These are phyloP conservation scores for Balakata baccata DNA, from an alignment of 345 rosid genomes.

Conservation along the genomic window DNA sequence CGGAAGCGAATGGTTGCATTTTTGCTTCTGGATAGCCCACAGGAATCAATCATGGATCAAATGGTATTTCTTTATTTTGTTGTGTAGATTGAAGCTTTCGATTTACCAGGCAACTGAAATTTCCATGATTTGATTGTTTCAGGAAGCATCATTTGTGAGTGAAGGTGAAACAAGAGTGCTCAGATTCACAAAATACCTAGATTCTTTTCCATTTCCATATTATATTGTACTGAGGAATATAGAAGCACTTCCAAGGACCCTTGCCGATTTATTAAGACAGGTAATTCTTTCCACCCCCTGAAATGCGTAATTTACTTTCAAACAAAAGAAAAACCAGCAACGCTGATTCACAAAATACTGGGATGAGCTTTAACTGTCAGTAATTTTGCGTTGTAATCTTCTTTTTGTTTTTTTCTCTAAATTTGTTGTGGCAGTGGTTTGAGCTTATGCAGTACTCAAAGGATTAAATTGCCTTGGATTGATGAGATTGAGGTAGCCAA, in stretches of 20 bases:
- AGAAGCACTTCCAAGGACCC: constrained; percentile 80
- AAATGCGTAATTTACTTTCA: neutral
- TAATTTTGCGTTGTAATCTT: no score
- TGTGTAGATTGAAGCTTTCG: neutral
- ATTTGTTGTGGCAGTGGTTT: constrained; percentile 64
- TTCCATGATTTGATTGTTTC: constrained; percentile 2
- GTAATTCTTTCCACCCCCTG: constrained; percentile 30
- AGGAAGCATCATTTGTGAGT: constrained; percentile 51
- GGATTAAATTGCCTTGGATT: constrained; percentile 31
- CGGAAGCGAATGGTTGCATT: constrained; percentile 91
- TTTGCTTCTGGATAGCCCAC: constrained; percentile 64
- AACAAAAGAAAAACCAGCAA: neutral
- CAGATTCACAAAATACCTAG: constrained; percentile 54
- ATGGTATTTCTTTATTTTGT: constrained; percentile 39
- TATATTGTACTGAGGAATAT: constrained; percentile 72
- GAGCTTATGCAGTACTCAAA: constrained; percentile 78
- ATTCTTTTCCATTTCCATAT: constrained; percentile 92
- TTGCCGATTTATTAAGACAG: constrained; percentile 88
- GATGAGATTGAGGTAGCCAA: neutral
- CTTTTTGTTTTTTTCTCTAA: neutral
- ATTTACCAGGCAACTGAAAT: neutral
- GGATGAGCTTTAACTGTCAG: no score
- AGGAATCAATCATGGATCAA: constrained; percentile 66
- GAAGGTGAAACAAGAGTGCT: constrained; percentile 32
- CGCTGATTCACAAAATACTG: neutral